A percentile compares a stretch with the other conserved stretches of the same genome.
These are phyloP conservation scores for Nicotiana undulata DNA, from an alignment of 257 asterid species.

Conservation along the genomic window DNA sequence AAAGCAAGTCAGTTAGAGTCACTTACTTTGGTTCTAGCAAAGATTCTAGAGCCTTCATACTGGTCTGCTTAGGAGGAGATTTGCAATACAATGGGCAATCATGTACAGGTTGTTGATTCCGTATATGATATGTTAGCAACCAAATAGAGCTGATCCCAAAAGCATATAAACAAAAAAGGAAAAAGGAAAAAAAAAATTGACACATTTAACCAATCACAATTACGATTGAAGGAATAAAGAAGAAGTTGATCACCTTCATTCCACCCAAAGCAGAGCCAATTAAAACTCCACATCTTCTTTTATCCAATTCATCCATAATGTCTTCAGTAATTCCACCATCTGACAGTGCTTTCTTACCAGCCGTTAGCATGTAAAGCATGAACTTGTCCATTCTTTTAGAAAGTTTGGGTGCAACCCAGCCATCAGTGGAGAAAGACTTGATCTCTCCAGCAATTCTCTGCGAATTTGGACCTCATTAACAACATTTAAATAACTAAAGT, in stretches of 20 bases:
- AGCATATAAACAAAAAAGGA: background rate
- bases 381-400: conserved; percentile 89
- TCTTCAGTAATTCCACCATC: conserved; percentile 82
- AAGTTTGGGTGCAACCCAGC: conserved; percentile 91
- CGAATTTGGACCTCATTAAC: conserved; percentile 15
- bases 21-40: background rate
- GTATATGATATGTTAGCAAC: background rate
- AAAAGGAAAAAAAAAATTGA: background rate
- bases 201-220: conserved; percentile 1
- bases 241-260: conserved; percentile 55
- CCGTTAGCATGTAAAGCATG: conserved; percentile 96
- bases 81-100: background rate
- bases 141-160: background rate
- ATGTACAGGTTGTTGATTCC: background rate
- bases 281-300: conserved; percentile 77
- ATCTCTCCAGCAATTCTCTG: conserved; percentile 99
- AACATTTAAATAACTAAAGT: conserved; percentile 17
- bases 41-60: background rate
- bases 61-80: background rate
- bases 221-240: background rate
- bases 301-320: conserved; percentile 58
- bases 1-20: conserved; percentile 2
- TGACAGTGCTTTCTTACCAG: conserved; percentile 91
- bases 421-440: conserved; percentile 82
- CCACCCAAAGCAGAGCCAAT: conserved; percentile 99